Evolutionary conservation across 1,139 yeast species (phyloP).

Genomic region (Ogataea hybrid): DNA sequence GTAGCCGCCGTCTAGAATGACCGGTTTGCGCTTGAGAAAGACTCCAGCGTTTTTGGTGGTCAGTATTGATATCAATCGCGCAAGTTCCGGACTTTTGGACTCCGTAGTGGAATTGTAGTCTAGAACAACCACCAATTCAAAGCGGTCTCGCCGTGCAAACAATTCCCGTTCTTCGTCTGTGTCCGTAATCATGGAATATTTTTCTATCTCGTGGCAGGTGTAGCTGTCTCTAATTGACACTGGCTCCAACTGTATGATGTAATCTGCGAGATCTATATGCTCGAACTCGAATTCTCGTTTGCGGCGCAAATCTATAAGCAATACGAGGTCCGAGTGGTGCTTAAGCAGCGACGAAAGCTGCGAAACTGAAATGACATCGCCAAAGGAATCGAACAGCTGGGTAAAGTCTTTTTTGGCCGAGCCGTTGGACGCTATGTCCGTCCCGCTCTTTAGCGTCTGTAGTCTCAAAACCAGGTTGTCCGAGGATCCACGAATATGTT

Average conservation of each 20-base stretch:
- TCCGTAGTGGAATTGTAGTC: slow-evolving; percentile 36
- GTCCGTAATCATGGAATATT: slow-evolving; percentile 30
- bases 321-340: slow-evolving; percentile 27
- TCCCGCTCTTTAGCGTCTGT: slow-evolving; percentile 16
- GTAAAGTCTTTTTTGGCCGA: background rate
- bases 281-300: slow-evolving; percentile 46
- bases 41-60: slow-evolving; percentile 38
- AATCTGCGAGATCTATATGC: slow-evolving; percentile 48
- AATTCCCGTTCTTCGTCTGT: slow-evolving; percentile 37
- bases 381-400: slow-evolving; percentile 2
- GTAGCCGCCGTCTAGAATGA: slow-evolving; percentile 56
- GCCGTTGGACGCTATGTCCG: background rate
- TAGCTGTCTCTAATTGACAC: slow-evolving; percentile 36
- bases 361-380: slow-evolving; percentile 19
- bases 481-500: slow-evolving; percentile 2
- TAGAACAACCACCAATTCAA: slow-evolving; percentile 54
- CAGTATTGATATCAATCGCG: slow-evolving; percentile 36
- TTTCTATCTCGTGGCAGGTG: slow-evolving; percentile 34
- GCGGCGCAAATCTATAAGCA: slow-evolving; percentile 58
- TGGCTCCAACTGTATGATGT: slow-evolving; percentile 63
- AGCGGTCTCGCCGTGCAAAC: slow-evolving; percentile 46
- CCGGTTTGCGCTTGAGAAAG: slow-evolving; percentile 51
- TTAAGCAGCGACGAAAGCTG: slow-evolving; percentile 25
- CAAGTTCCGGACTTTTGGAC: slow-evolving; percentile 27
- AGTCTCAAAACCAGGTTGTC: slow-evolving; percentile 17